Evolutionary conservation across 1,284 basidiomycete species (phyloP), one percentile per base, ranked within the genome.

Genomic region (Trichosporon coremiiforme): DNA sequence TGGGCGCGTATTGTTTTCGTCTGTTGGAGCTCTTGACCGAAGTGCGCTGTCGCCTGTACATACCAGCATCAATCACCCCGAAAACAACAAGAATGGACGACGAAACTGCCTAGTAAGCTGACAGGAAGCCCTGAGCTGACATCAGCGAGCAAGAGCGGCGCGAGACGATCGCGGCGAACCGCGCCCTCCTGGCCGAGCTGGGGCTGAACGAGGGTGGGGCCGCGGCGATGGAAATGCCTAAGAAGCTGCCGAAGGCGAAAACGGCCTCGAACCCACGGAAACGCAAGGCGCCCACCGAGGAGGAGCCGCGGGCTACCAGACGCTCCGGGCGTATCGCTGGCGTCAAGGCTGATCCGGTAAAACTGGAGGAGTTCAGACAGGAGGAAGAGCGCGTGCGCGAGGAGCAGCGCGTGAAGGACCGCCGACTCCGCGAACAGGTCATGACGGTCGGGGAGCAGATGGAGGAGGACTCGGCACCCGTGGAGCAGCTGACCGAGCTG

Each of bases 181-280:
- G 79, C 47, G 75, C 73, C 2, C 78, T 85, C 6, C 78, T 85
- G 45, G 77, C 80, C n/a, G 76, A 76, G n/a, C 75, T 98, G 15
- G 82, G 83, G 4, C 74, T 85, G 31, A 80, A 82, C 68, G 73
- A 75, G 4, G 72, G 72, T 60, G 77, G 78, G 10, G 45, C 77
- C 2, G 72, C 76, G 29, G 73, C 74, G 17, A 69, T 78, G 64
- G 66, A 66, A 64, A 41, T 75, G 38, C 31, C 62, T 12, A 64
- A 67, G 20, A 65, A 69, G 1, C 69, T 71, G 0, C 55, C 70
- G 9, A 67, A 65, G 20, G 29, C 68, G 65, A 68, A 74, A 0
- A 25, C 74, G 15, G 64, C 73, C 4, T 62, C 67, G 2, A 35
- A 47, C 5, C 13, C 47, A 15, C 60, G 65, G n/a, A 66, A 71